Evolutionary conservation across 805 yeast genomes (phyloP).

Genomic region (Wickerhamiella musiphila): DNA sequence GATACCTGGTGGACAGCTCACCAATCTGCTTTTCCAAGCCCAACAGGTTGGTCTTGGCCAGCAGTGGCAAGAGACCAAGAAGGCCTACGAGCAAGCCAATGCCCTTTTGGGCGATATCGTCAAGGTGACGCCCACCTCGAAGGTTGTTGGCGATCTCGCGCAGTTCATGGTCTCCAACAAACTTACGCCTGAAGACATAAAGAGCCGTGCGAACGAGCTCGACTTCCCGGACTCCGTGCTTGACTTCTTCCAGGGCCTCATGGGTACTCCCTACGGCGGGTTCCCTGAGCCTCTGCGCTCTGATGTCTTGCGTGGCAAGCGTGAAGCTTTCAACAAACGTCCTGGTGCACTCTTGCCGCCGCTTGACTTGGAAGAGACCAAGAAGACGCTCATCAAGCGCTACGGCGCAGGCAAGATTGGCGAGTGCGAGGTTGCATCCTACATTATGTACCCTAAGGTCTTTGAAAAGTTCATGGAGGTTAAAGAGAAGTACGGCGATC

Average conservation of each 20-base stretch:
- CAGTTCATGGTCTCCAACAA: constrained; percentile 98
- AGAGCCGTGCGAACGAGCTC: constrained; percentile 68
- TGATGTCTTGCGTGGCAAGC: constrained; percentile 76
- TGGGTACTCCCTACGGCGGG: constrained; percentile 99
- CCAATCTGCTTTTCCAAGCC: constrained; percentile 96
- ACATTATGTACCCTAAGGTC: constrained; percentile 96
- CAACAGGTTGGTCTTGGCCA: constrained; percentile 96
- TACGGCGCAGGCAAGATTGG: constrained; percentile 46
- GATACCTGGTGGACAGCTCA: constrained; percentile 99
- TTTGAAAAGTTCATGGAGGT: constrained; percentile 70
- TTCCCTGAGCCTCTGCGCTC: constrained; percentile 98
- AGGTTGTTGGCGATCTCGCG: constrained; percentile 99
- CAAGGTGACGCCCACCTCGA: constrained; percentile 98
- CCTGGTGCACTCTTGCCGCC: constrained; percentile 89
- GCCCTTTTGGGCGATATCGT: constrained; percentile 85
- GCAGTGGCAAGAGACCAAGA: constrained; percentile 92
- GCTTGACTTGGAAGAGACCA: constrained; percentile 54
- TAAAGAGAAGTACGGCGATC: constrained; percentile 70
- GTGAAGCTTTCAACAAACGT: constrained; percentile 73
- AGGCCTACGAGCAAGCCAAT: constrained; percentile 85
- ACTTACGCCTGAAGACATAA: constrained; percentile 68
- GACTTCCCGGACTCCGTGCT: constrained; percentile 98
- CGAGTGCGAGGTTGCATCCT: constrained; percentile 85
- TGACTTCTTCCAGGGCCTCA: constrained; percentile 96
- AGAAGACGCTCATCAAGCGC: constrained; percentile 55